A percentile compares a stretch with the other conserved stretches of the same genome.
Evolutionary conservation across 768 basidiomycete species (phyloP).

Genomic region (Tephrocybe sp.): DNA sequence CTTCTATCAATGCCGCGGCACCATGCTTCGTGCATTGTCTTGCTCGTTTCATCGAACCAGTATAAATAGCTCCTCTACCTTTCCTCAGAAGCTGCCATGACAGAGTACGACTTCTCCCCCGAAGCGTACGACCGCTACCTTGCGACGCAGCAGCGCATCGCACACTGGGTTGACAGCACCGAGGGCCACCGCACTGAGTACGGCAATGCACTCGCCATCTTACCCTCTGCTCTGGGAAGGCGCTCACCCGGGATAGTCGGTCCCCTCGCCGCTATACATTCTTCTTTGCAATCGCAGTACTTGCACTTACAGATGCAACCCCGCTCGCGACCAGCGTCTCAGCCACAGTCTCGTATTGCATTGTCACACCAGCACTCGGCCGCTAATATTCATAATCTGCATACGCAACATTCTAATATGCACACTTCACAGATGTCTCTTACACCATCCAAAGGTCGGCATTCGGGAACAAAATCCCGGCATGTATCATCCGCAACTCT

Average conservation of each 20-base stretch:
- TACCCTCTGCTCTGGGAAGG: background rate
- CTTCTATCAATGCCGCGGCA: constrained; percentile 11
- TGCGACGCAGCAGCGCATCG: constrained; percentile 40
- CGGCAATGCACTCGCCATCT: constrained; percentile 14
- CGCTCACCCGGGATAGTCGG: too few species aligned
- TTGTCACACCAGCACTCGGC: background rate
- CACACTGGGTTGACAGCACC: constrained; percentile 40
- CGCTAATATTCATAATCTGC: background rate
- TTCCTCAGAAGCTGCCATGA: constrained; percentile 29
- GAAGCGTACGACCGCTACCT: constrained; percentile 44
- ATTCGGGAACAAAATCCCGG: background rate
- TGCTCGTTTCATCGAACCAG: background rate
- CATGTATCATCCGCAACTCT: background rate
- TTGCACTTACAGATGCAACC: background rate
- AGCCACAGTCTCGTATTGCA: background rate
- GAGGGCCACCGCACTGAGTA: constrained; percentile 18
- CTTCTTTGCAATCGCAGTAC: constrained; percentile 9
- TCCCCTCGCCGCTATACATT: too few species aligned
- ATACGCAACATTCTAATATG: background rate
- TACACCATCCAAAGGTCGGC: background rate
- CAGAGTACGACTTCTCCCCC: constrained; percentile 51
- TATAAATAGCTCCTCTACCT: constrained; percentile 5
- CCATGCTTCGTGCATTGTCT: constrained; percentile 10
- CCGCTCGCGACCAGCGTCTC: background rate
- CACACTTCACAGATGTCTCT: background rate